Conservation (phyloP, 1,139 yeast genomes). For the Schizosaccharomyces versatilis region DNA sequence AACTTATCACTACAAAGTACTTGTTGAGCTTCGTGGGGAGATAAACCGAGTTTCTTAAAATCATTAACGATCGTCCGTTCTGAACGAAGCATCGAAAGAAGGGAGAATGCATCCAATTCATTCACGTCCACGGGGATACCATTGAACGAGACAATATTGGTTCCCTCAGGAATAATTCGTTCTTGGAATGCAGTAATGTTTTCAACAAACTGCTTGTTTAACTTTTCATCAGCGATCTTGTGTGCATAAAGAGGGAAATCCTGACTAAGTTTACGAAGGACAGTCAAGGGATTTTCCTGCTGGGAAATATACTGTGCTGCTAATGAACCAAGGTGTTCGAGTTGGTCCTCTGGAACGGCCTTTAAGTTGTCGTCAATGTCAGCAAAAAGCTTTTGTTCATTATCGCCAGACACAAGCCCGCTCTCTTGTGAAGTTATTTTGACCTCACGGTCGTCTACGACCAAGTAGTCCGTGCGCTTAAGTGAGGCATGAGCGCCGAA, state of each 20-base stretch:
- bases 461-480: slow-evolving; percentile 42
- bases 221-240: slow-evolving; percentile 12
- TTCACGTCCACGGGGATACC: slow-evolving; percentile 18
- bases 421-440: background rate
- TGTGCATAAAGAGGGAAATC: slow-evolving; percentile 20
- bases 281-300: slow-evolving; percentile 16
- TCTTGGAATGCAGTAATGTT: slow-evolving; percentile 15
- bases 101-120: slow-evolving; percentile 11
- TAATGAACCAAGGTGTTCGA: slow-evolving; percentile 18
- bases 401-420: background rate
- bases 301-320: slow-evolving; percentile 18
- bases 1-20: slow-evolving; percentile 11
- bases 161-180: slow-evolving; percentile 17
- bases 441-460: slow-evolving; percentile 34
- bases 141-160: slow-evolving; percentile 20
- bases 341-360: slow-evolving; percentile 14
- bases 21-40: slow-evolving; percentile 12
- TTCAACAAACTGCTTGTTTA: slow-evolving; percentile 12
- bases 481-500: slow-evolving; percentile 44
- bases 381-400: slow-evolving; percentile 1
- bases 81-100: slow-evolving; percentile 17
- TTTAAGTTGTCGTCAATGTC: slow-evolving; percentile 1
- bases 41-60: slow-evolving; percentile 13
- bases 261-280: slow-evolving; percentile 18
- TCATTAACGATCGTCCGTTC: slow-evolving; percentile 17